Conservation (phyloP, 805 yeast species). For the Saturnispora quitensis region DNA sequence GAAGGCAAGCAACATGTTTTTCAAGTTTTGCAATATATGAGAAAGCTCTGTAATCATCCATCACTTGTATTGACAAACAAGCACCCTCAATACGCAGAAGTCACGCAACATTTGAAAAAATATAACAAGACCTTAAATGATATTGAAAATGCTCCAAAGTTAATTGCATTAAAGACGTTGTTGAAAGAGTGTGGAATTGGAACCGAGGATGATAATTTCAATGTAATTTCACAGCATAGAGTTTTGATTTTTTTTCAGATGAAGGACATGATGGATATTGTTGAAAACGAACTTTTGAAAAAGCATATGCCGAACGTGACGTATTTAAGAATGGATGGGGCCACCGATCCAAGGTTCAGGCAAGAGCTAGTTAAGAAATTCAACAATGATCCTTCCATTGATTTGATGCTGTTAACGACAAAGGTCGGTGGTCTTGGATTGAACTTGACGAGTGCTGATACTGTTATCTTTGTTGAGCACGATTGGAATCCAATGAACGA, state of each 20-base stretch:
- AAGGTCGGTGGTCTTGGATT: conserved; percentile 99
- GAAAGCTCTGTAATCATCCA: conserved; percentile 95
- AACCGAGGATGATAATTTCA: conserved; percentile 27
- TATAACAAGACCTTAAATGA: conserved; percentile 56
- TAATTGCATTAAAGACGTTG: conserved; percentile 70
- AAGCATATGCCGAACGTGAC: conserved; percentile 85
- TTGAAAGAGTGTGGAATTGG: conserved; percentile 92
- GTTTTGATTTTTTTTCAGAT: conserved; percentile 93
- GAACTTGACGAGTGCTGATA: conserved; percentile 96
- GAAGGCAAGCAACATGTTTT: conserved; percentile 78
- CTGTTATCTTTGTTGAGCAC: conserved; percentile 97
- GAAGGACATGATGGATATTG: conserved; percentile 96
- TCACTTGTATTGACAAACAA: conserved; percentile 72
- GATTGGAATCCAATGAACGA: conserved; percentile 99
- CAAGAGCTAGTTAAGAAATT: conserved; percentile 86
- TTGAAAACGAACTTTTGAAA: conserved; percentile 78
- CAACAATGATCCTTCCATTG: conserved; percentile 95
- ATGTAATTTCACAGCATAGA: conserved; percentile 84
- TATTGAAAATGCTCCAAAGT: conserved; percentile 84
- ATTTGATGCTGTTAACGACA: conserved; percentile 82
- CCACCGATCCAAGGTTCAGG: conserved; percentile 85
- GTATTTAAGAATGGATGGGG: conserved; percentile 90
- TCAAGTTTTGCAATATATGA: conserved; percentile 95
- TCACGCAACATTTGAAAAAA: conserved; percentile 48
- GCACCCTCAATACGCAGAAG: conserved; percentile 75